These are phyloP conservation scores for Aspergillus bertholletiae DNA, from an alignment of 495 filamentous ascomycete genomes.

Conservation along the genomic window DNA sequence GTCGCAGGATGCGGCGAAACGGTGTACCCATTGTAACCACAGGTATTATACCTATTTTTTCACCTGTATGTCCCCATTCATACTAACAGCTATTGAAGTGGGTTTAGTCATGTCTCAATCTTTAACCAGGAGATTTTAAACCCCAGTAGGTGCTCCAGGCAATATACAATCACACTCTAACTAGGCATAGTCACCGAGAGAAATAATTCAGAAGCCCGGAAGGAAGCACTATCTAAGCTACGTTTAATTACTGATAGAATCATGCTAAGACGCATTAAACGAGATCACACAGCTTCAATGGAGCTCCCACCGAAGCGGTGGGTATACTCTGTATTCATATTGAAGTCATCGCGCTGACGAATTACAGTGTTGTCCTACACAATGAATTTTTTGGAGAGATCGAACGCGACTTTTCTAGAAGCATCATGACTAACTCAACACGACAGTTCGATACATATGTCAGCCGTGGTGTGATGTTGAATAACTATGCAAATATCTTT, in stretches of 20 bases:
- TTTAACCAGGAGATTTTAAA: constrained; percentile 96
- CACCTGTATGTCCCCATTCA: neutral
- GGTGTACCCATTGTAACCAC: constrained; percentile 63
- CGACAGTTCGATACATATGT: constrained; percentile 94
- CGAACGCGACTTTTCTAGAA: constrained; percentile 90
- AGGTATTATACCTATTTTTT: constrained; percentile 27
- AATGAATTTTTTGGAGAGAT: constrained; percentile 95
- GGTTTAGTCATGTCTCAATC: constrained; percentile 84
- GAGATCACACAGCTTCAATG: constrained; percentile 87
- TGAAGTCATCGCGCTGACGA: neutral
- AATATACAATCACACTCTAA: constrained; percentile 11
- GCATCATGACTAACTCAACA: constrained; percentile 86
- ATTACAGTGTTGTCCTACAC: constrained; percentile 64
- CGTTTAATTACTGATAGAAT: constrained; percentile 82
- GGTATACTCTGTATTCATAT: constrained; percentile 1
- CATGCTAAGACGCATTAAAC: constrained; percentile 91
- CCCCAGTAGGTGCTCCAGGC: constrained; percentile 49
- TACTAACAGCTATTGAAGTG: constrained; percentile 42
- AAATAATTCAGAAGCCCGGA: constrained; percentile 46
- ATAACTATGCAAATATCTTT: constrained; percentile 85
- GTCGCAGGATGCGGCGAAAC: constrained; percentile 63
- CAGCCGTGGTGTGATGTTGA: constrained; percentile 86
- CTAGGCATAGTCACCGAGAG: constrained; percentile 45
- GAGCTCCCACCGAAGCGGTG: constrained; percentile 89
- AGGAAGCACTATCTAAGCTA: constrained; percentile 72